Base-by-base conservation (phyloP, 352 stramenopile genomes). In the Globisporangium megalacanthum region DNA sequence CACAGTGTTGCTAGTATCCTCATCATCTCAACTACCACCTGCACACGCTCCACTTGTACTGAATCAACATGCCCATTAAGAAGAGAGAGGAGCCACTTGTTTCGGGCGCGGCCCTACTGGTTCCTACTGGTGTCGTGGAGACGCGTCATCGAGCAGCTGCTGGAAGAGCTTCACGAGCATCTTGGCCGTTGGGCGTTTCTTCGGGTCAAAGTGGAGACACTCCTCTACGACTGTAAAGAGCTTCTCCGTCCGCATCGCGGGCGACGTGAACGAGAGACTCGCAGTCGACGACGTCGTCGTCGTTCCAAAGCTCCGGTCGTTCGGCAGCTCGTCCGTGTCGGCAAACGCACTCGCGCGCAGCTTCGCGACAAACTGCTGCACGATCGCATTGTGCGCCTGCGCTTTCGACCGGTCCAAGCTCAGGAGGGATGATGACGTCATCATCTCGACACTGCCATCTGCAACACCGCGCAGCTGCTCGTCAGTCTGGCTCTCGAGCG, bases 141-240 rank as follows among this genome's bases (percentile, higher is more conserved):
- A 54, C 8, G 58, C 44, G 22, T 76, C 68, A 39, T 76, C 68
- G 8, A 83, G 62, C 22, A 83, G 65, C 33, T 70, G 61, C 49
- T 77, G 70, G 47, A 83, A 78, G 37, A 80, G 58, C 58, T 75
- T 70, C 14, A 71, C 64, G n/a, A 83, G 69, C 49, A 72, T 76
- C 44, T 82, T 79, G 15, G 75, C 75, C 2, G 69, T 85, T 20
- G 75, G 77, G 0, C 82, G 69, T 46, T 76, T 74, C 52, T 71
- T 79, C 6, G 79, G 72, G 36, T 86, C 72, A 29, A 70, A 76
- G 36, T 86, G 72, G 19, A 92, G 60, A 51, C 79, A 92, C 20
- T 80, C 74, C 41, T 77, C 61, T 45, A 89, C 79, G 6, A 70
- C 55, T 6, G 60, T 54, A 22, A 79, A 68, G 6, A 88, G 49